Conservation (phyloP, 192 early-diverging fungal species). For the Chytriomyces hyalinus region DNA sequence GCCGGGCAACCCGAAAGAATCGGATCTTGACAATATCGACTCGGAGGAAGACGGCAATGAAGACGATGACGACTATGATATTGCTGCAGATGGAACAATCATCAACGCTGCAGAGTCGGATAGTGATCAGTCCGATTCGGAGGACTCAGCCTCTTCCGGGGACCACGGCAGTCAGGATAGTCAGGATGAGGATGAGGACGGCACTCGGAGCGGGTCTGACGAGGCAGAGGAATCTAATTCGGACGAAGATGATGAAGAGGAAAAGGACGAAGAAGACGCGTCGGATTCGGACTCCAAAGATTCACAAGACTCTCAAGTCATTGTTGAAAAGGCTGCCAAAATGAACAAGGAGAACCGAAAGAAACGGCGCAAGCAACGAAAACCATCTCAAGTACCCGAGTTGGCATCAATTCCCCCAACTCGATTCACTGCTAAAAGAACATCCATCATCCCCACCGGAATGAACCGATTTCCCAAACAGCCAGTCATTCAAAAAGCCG, state of each 20-base stretch:
- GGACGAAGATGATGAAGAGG: constrained; percentile 10
- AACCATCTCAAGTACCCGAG: neutral
- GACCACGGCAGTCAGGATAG: neutral
- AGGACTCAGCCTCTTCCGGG: neutral
- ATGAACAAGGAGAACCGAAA: neutral
- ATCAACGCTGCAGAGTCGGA: neutral
- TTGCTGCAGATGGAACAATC: too few relatives aligned
- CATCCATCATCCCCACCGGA: neutral
- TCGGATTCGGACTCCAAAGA: neutral
- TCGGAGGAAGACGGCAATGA: too few relatives aligned
- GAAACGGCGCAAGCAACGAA: neutral
- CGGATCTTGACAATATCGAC: too few relatives aligned
- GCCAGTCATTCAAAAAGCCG: neutral
- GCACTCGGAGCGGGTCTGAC: neutral
- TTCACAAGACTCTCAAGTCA: neutral
- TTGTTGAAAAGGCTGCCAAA: neutral
- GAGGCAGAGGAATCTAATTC: neutral
- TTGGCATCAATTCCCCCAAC: neutral
- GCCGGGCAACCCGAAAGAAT: too few relatives aligned
- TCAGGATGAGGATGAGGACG: constrained; percentile 14
- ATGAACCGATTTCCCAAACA: too few relatives aligned
- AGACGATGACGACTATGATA: too few relatives aligned
- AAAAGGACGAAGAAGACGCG: constrained; percentile 7
- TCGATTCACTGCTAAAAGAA: neutral
- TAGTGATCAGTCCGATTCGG: neutral